Evolutionary conservation across 257 asterid species (phyloP).

Genomic region (Ligustrum vulgare): DNA sequence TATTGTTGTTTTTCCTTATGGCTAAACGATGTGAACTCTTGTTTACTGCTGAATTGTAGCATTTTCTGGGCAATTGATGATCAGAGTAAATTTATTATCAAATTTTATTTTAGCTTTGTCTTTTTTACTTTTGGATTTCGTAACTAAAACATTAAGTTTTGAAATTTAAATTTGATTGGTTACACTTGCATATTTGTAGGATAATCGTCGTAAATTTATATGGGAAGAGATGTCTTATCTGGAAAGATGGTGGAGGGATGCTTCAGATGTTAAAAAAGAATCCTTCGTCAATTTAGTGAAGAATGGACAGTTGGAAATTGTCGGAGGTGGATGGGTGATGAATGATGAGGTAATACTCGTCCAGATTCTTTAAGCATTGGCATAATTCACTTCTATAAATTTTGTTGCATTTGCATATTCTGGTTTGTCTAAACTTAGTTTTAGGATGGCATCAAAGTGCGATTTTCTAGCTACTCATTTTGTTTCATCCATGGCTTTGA

Average conservation of each 20-base stretch:
- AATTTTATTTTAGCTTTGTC: background rate
- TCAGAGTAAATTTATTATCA: background rate
- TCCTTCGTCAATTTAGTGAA: slow-evolving; percentile 70
- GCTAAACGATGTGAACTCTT: background rate
- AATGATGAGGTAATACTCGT: slow-evolving; percentile 82
- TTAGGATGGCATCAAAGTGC: slow-evolving; percentile 12
- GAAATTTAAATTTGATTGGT: slow-evolving; percentile 12
- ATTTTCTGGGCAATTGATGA: background rate
- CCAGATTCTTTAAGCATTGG: slow-evolving; percentile 6
- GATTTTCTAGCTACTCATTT: background rate
- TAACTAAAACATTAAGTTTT: slow-evolving; percentile 1
- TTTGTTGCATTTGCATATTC: slow-evolving; percentile 2
- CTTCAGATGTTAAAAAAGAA: slow-evolving; percentile 66
- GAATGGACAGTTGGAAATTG: slow-evolving; percentile 94
- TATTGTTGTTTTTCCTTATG: background rate
- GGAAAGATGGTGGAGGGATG: slow-evolving; percentile 99
- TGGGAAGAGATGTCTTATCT: slow-evolving; percentile 99
- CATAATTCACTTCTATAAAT: background rate
- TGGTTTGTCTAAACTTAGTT: slow-evolving; percentile 8
- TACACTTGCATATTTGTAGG: slow-evolving; percentile 45
- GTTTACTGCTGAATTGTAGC: background rate
- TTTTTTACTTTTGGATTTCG: background rate
- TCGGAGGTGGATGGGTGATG: slow-evolving; percentile 99
- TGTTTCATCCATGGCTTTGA: background rate
- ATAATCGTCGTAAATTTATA: slow-evolving; percentile 81